Conservation (phyloP, 805 yeast species). For the Wickerhamomyces canadensis region DNA sequence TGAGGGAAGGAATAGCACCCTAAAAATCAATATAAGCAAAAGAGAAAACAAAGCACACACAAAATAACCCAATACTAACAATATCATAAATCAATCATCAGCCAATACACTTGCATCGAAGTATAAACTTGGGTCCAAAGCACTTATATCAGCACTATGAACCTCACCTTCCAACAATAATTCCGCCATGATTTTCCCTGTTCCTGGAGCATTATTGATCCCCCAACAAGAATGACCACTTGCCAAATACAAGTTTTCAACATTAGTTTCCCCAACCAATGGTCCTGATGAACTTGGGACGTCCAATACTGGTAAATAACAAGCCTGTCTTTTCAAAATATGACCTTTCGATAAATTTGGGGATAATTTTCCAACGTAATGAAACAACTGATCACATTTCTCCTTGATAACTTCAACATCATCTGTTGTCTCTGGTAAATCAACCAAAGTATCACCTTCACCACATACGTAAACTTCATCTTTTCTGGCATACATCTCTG, state of each 20-base stretch:
- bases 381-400: slow-evolving; percentile 83
- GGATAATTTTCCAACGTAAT: slow-evolving; percentile 72
- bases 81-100: slow-evolving; percentile 10
- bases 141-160: slow-evolving; percentile 68
- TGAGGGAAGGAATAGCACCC: too few species aligned
- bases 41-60: too few species aligned
- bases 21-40: too few species aligned
- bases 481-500: slow-evolving; percentile 90
- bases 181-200: slow-evolving; percentile 92
- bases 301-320: slow-evolving; percentile 91
- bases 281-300: slow-evolving; percentile 94
- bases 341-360: slow-evolving; percentile 67
- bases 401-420: slow-evolving; percentile 84
- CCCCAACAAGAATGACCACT: slow-evolving; percentile 99
- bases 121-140: slow-evolving; percentile 80
- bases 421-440: slow-evolving; percentile 89
- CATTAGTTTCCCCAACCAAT: slow-evolving; percentile 88
- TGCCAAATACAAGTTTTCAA: slow-evolving; percentile 69
- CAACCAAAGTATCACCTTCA: slow-evolving; percentile 88
- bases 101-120: slow-evolving; percentile 61
- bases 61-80: too few species aligned
- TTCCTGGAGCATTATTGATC: slow-evolving; percentile 94
- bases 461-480: slow-evolving; percentile 98
- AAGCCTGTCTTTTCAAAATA: slow-evolving; percentile 82
- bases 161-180: slow-evolving; percentile 78